These are phyloP conservation scores for Coemansia sp. DNA, from an alignment of 192 early-diverging fungal species.

Conservation along the genomic window DNA sequence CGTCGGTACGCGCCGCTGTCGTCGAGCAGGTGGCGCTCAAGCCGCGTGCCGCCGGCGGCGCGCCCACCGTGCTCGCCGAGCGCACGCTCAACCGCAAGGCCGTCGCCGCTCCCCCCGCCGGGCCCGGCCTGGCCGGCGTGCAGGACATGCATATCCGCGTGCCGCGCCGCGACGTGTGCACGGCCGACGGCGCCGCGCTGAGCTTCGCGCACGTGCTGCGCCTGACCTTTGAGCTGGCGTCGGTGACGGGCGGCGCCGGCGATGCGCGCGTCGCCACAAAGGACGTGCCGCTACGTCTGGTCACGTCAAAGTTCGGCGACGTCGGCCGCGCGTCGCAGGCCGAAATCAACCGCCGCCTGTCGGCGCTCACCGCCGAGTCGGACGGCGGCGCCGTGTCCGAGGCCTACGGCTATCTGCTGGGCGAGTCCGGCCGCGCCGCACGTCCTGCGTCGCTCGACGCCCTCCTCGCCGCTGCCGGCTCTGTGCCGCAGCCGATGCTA, in stretches of 20 bases:
- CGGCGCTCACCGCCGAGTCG: slow-evolving; percentile 46
- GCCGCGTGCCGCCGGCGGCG: slow-evolving; percentile 19
- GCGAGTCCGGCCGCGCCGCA: slow-evolving; percentile 35
- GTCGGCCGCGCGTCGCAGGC: slow-evolving; percentile 52
- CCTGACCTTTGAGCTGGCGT: slow-evolving; percentile 53
- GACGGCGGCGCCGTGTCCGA: slow-evolving; percentile 45
- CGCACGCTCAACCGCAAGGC: slow-evolving; percentile 57
- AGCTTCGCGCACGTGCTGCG: slow-evolving; percentile 48
- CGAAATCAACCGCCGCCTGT: slow-evolving; percentile 52
- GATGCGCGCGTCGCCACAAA: slow-evolving; percentile 46
- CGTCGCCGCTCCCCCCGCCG: slow-evolving; percentile 14
- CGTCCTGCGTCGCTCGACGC: slow-evolving; percentile 35
- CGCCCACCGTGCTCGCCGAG: slow-evolving; percentile 48
- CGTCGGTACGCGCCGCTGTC: slow-evolving; percentile 48
- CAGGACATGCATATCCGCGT: slow-evolving; percentile 55
- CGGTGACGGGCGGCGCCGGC: slow-evolving; percentile 21
- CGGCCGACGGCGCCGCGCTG: slow-evolving; percentile 44
- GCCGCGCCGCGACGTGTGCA: slow-evolving; percentile 52
- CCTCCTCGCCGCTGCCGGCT: slow-evolving; percentile 3
- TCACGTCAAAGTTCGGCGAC: slow-evolving; percentile 56
- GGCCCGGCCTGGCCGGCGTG: slow-evolving; percentile 25
- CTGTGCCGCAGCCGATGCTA: slow-evolving; percentile 38
- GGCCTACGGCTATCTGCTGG: slow-evolving; percentile 50
- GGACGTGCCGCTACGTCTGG: slow-evolving; percentile 50
- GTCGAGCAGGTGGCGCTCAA: slow-evolving; percentile 55